phyloP scores from a whole-genome alignment of 169 alveolate species.

The Amoebophrya sp. region DNA sequence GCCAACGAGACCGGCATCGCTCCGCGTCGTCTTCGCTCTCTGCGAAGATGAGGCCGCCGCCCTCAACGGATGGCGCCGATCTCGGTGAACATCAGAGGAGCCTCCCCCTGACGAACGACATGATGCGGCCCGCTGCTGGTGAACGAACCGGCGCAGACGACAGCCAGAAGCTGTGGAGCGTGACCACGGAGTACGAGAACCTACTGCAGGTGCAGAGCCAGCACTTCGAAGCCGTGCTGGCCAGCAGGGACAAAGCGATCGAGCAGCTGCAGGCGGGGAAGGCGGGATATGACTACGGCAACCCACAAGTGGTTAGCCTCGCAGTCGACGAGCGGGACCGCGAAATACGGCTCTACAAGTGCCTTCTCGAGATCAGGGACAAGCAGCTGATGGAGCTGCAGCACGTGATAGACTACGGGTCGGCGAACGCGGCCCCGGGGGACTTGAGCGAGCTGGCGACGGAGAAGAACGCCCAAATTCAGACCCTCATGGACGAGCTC shows the following conservation, averaged over 20 bases:
- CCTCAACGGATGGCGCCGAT: too few relatives aligned
- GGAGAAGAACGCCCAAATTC: not conserved
- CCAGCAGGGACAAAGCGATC: not conserved
- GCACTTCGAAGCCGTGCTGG: not conserved
- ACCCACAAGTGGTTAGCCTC: not conserved
- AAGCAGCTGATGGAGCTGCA: not conserved
- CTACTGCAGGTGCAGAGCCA: not conserved
- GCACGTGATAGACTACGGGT: not conserved
- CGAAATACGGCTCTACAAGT: not conserved
- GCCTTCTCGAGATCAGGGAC: not conserved
- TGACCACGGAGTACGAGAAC: not conserved
- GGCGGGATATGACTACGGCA: not conserved
- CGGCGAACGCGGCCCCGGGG: not conserved
- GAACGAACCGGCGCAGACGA: not conserved
- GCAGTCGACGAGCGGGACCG: not conserved
- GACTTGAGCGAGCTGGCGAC: not conserved
- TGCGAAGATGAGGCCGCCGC: too few relatives aligned
- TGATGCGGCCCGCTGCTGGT: too few relatives aligned
- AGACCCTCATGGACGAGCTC: not conserved
- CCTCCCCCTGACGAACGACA: too few relatives aligned
- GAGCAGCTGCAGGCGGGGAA: not conserved
- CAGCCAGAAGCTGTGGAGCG: not conserved
- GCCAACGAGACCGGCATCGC: too few relatives aligned
- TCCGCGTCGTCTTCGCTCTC: too few relatives aligned
- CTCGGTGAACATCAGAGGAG: too few relatives aligned